Evolutionary conservation across 176 grass and related monocot genomes (phyloP), one percentile per base, ranked within the genome.

Genomic region (Aegilops sharonensis): DNA sequence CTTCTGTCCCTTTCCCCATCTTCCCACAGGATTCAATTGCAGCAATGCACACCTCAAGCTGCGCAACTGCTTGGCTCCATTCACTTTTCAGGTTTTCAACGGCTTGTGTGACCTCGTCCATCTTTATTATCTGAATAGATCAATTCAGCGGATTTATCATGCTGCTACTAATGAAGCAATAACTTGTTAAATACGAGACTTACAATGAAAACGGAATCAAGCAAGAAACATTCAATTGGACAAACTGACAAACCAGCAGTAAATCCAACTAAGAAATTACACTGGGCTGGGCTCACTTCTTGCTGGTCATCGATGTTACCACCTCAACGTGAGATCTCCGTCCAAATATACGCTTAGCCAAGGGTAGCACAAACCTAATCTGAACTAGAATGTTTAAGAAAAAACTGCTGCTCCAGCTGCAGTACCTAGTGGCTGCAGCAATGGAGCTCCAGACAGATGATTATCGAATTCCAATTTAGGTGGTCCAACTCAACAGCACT

Each of bases 81-180:
- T 95, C 90, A 75, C 81, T 90, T 68, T 98, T 94, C 82, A 94
- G 82, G 72, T 94, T 74, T 32, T 82, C 81, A 77, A 98, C 93
- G 40, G 91, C 93, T 87, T 89, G 45, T 14, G 92, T 87, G 48
- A 98, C 88, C 80, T 92, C 90, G 8, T 95, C 96, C 96, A 98
- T 95, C 76, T 24, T 2, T 81, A 50, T 80, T 56, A 80, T 82
- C 36, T 72, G 50, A 47, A 62, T 32, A 50, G 47, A 30, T 27
- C 45, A 80, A 35, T 68, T 84, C 57, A 75, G 4, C 10, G 18
- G 18, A 54, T 6, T 80, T 31, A 79, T 2, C 64, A 64, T 52
- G 65, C 4, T 37, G 75, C 20, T 70, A 52, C 65, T 56, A 30
- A 81, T 50, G 39, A 65, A 66, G 78, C 39, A 77, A 42, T 76